Evolutionary conservation across 106 monocot genomes (phyloP), one percentile per base, ranked within the genome.

Genomic region (Acorus calamus): DNA sequence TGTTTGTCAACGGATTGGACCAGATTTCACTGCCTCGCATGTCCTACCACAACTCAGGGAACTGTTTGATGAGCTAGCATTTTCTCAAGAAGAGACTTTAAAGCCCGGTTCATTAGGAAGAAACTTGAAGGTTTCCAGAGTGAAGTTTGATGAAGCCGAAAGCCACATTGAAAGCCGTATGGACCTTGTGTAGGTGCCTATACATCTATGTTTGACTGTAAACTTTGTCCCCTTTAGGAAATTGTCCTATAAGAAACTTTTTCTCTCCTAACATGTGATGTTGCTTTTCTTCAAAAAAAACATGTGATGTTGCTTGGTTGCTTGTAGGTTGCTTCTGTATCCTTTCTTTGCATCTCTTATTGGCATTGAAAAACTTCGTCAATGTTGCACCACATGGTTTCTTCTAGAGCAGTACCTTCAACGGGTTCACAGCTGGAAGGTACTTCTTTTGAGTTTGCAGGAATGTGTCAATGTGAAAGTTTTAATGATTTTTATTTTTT

Each of bases 341-440:
- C 91, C 98, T 72, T 85, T 78, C 44, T 72, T 98, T 74, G 85
- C 83, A 64, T 80, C 77, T 45, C 59, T 92, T 52, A 69, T 98
- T 72, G 92, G 98, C 53, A 85, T 98, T 50, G 92, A 98, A 74
- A 92, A 81, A 65, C 87, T 98, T 55, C 84, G 91, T n/a, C 78
- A 88, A 48, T 77, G 72, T 72, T 98, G 92, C 74, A 43, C 85
- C 4, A 79, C 73, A 65, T 98, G 98, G 91, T 83, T 98, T 69
- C 80, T 88, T 61, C 75, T 98, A 75, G 98, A 98, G 80, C 85
- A 86, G 65, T 81, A 80, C 71, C 98, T 98, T 71, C 79, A 79
- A 44, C 82, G 74, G 53, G 58, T 63, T 60, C 77, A 98, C 51
- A 77, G 68, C 63, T 98, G 92, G 92, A 88, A 92, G 81, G 98